These are phyloP conservation scores for Globisporangium rhizosaccharum DNA, from an alignment of 352 stramenopile genomes.

Conservation along the genomic window DNA sequence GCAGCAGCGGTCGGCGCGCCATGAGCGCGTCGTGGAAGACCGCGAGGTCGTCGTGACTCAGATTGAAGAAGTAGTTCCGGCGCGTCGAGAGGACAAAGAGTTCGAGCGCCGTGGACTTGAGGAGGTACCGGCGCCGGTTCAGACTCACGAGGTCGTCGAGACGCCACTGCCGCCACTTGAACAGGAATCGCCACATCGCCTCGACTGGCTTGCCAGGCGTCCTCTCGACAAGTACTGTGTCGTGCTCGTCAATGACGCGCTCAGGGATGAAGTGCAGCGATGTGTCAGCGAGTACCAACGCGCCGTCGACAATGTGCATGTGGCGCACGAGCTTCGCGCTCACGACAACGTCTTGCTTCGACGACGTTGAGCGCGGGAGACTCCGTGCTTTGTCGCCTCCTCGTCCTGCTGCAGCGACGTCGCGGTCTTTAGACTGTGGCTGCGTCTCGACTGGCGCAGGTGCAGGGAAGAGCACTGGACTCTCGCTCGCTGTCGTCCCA, in stretches of 20 bases:
- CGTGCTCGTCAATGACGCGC: constrained; percentile 72
- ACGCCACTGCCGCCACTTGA: constrained; percentile 61
- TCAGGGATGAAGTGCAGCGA: constrained; percentile 59
- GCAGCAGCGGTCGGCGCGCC: constrained; percentile 39
- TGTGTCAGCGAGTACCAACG: constrained; percentile 44
- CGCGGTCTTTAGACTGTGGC: no score
- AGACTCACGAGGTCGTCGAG: constrained; percentile 70
- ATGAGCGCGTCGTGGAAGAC: constrained; percentile 71
- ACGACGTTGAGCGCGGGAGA: constrained; percentile 4
- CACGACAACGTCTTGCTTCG: constrained; percentile 26
- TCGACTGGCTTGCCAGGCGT: constrained; percentile 33
- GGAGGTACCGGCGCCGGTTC: constrained; percentile 71
- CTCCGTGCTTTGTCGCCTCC: neutral
- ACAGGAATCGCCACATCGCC: constrained; percentile 58
- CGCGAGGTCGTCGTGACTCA: constrained; percentile 43
- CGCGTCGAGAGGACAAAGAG: constrained; percentile 76
- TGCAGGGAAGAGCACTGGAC: no score
- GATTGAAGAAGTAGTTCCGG: constrained; percentile 86
- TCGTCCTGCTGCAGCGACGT: no score
- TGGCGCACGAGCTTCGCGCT: constrained; percentile 67
- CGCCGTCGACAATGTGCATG: constrained; percentile 68
- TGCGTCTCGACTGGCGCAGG: neutral
- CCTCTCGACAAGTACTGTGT: constrained; percentile 47
- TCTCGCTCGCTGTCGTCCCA: no score
- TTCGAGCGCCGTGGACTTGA: constrained; percentile 77